Conservation (phyloP, 352 stramenopile species). For the Phytophthora europaea region DNA sequence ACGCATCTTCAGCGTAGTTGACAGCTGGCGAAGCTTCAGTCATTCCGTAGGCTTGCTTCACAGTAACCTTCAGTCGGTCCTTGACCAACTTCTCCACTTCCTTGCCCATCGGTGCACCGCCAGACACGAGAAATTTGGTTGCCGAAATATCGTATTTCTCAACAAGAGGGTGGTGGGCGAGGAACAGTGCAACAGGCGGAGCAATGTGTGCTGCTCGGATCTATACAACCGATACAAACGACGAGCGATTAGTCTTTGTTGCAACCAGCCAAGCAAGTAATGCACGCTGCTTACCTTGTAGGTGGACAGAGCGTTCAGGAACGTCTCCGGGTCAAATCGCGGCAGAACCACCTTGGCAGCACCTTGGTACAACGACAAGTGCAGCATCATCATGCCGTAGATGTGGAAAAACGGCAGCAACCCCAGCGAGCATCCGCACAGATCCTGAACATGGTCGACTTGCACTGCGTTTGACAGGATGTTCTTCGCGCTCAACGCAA, state of each 20-base stretch:
- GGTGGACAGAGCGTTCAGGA: constrained; percentile 73
- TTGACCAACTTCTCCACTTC: constrained; percentile 83
- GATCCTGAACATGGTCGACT: constrained; percentile 63
- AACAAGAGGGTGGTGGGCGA: constrained; percentile 92
- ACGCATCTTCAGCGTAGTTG: constrained; percentile 43
- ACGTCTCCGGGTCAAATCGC: constrained; percentile 89
- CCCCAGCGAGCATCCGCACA: constrained; percentile 48
- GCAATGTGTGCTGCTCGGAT: constrained; percentile 77
- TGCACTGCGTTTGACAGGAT: constrained; percentile 92
- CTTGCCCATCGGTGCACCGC: constrained; percentile 88
- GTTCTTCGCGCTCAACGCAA: constrained; percentile 87
- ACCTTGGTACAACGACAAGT: constrained; percentile 84
- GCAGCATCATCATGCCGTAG: constrained; percentile 86
- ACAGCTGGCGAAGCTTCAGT: constrained; percentile 60
- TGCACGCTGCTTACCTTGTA: constrained; percentile 40
- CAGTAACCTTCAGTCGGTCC: constrained; percentile 63
- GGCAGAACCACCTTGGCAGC: constrained; percentile 86
- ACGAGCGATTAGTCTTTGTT: neutral
- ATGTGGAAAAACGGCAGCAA: constrained; percentile 97
- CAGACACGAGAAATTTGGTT: constrained; percentile 81
- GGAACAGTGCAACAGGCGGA: constrained; percentile 85
- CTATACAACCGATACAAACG: constrained; percentile 15
- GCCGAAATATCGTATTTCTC: constrained; percentile 93
- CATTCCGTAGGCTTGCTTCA: constrained; percentile 75
- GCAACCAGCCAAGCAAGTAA: neutral